Percentiles rank a stretch among this genome's conserved stretches.
These are phyloP conservation scores for Oryza glaberrima DNA, from an alignment of 176 grass and related monocot genomes.

Conservation along the genomic window DNA sequence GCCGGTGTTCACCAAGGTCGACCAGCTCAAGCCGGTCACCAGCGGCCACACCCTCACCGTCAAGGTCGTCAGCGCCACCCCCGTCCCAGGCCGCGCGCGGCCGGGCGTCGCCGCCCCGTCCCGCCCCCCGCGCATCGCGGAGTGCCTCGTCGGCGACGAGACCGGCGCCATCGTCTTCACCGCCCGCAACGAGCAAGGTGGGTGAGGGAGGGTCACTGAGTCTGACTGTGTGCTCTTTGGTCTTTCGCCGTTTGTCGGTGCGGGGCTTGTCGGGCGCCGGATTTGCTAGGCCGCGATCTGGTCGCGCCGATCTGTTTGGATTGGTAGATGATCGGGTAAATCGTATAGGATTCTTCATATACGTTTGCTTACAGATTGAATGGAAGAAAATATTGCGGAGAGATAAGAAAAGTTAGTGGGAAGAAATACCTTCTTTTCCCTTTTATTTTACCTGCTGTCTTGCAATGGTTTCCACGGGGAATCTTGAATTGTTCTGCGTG, in stretches of 20 bases:
- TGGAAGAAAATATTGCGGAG: neutral
- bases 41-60: constrained; percentile 63
- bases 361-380: neutral
- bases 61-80: constrained; percentile 53
- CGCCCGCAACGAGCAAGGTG: constrained; percentile 92
- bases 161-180: constrained; percentile 84
- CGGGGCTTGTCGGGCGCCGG: neutral
- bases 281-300: neutral
- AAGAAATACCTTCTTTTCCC: neutral
- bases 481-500: neutral
- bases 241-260: neutral
- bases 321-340: neutral
- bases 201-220: neutral
- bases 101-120: constrained; percentile 48
- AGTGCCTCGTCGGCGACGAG: constrained; percentile 90
- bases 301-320: constrained; percentile 9
- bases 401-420: neutral
- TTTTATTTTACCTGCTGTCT: neutral
- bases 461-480: neutral
- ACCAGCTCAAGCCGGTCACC: constrained; percentile 82
- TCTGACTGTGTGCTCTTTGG: neutral
- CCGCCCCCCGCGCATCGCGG: constrained; percentile 68
- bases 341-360: neutral
- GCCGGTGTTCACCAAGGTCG: constrained; percentile 87
- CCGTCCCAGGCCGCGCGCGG: constrained; percentile 46